Evolutionary conservation across 2,329 filamentous ascomycete genomes (phyloP), one percentile per base, ranked within the genome.

Genomic region (Aspergillus caelatus): DNA sequence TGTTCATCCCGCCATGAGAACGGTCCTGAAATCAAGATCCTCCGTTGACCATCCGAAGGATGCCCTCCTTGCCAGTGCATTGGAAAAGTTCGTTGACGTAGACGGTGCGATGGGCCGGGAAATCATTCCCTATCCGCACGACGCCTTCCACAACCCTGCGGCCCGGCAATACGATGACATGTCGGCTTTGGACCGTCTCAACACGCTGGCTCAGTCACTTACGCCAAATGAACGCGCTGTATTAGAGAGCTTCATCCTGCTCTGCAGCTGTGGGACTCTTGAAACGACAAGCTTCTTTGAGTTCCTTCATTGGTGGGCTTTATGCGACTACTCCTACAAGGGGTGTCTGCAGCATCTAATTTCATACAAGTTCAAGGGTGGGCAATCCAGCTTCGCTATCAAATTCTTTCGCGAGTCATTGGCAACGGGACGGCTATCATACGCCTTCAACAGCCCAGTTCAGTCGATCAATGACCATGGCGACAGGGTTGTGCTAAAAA

Each of bases 261-360:
- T 83, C 1, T 79, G 77, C 63, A 81, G 80, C 57, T 80, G 81
- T 6, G 79, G 72, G 0, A 81, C 78, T 0, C 75, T 82, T 0
- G 75, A 79, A 11, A 81, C 78, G 0, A 80, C 77, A 0, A 80
- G 78, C 26, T 82, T 84, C 62, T 79, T 80, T 55, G 82, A 85
- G 59, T 79, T 84, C 36, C 69, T 85, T 21, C 81, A 82, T 62
- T 83, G 81, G 82, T 84, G 77, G 81, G 82, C 78, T 10, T 70
- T 81, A 1, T 74, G 74, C 59, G 80, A 75, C 32, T 82, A 81
- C 67, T 77, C 72, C 6, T 82, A 79, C 58, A 68, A 72, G 19
- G 78, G 76, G 1, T 80, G 77, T 45, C 72, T 80, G 30, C 75
- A 80, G 32, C 73, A 74, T n/a, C 69, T 80, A 2, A 75, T 80